These are phyloP conservation scores for Oemleria cerasiformis DNA, from an alignment of 306 rosid species.

Conservation along the genomic window DNA sequence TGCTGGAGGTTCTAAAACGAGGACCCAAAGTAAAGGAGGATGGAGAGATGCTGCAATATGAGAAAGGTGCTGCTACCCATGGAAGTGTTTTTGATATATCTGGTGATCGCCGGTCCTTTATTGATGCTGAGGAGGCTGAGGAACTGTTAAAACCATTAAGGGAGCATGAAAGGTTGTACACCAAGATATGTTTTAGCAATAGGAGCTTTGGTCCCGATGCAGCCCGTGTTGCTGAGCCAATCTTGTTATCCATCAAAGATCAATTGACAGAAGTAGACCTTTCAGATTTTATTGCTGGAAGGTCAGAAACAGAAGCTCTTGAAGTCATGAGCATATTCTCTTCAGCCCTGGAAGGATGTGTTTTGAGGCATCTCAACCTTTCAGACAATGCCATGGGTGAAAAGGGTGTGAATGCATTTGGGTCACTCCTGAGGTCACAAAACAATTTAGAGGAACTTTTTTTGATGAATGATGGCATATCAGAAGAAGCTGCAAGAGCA, in stretches of 20 bases:
- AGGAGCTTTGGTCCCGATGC: slow-evolving; percentile 88
- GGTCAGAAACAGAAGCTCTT: slow-evolving; percentile 78
- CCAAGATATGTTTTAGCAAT: slow-evolving; percentile 74
- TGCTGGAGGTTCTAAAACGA: slow-evolving; percentile 80
- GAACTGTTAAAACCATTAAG: slow-evolving; percentile 57
- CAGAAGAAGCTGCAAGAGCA: slow-evolving; percentile 93
- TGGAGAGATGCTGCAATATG: slow-evolving; percentile 37
- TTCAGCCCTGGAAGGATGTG: slow-evolving; percentile 69
- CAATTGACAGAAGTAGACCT: slow-evolving; percentile 71
- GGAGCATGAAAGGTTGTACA: slow-evolving; percentile 47
- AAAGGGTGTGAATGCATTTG: slow-evolving; percentile 79
- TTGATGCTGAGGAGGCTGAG: slow-evolving; percentile 64
- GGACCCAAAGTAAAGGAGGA: slow-evolving; percentile 63
- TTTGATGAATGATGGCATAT: slow-evolving; percentile 89
- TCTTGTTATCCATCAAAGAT: slow-evolving; percentile 58
- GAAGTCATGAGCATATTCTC: slow-evolving; percentile 79
- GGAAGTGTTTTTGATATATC: slow-evolving; percentile 75
- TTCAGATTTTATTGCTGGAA: slow-evolving; percentile 85
- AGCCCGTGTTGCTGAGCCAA: slow-evolving; percentile 63
- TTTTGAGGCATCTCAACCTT: slow-evolving; percentile 57
- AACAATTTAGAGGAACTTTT: slow-evolving; percentile 74
- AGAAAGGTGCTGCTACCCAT: slow-evolving; percentile 27
- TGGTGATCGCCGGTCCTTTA: slow-evolving; percentile 65
- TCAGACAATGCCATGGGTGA: slow-evolving; percentile 89
- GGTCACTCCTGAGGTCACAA: slow-evolving; percentile 64